Evolutionary conservation across 352 stramenopile genomes (phyloP).

Genomic region (Globisporangium uncinulatum): DNA sequence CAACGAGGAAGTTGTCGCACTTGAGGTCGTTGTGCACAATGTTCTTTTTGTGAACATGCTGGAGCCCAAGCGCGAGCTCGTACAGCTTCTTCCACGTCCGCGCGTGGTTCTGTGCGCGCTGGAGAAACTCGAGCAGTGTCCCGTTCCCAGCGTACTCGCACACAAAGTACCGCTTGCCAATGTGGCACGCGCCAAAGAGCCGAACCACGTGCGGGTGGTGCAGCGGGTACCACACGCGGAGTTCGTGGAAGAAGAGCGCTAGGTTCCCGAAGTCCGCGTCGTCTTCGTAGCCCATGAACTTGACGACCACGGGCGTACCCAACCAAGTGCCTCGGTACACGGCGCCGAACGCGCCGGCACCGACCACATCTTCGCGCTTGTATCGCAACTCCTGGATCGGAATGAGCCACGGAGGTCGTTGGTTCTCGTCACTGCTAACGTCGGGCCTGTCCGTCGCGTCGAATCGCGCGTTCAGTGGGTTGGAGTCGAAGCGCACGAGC

Average conservation of each 20-base stretch:
- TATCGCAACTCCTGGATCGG: not conserved
- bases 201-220: slow-evolving; percentile 5
- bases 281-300: slow-evolving; percentile 2
- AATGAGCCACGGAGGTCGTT: not conserved
- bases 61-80: slow-evolving; percentile 8
- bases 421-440: not conserved
- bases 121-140: not conserved
- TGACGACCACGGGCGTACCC: not conserved
- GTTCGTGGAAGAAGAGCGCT: slow-evolving; percentile 2
- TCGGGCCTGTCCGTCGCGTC: not conserved
- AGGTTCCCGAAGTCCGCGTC: not conserved
- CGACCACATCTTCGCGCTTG: not conserved
- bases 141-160: not conserved
- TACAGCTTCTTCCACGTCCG: slow-evolving; percentile 7
- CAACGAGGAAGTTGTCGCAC: slow-evolving; percentile 7
- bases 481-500: not conserved
- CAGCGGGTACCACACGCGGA: slow-evolving; percentile 4
- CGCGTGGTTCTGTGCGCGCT: not conserved
- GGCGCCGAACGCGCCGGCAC: not conserved
- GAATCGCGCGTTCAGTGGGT: not conserved
- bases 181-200: slow-evolving; percentile 1
- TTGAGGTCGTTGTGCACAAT: not conserved
- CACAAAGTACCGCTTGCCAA: slow-evolving; percentile 3
- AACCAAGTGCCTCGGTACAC: slow-evolving; percentile 4
- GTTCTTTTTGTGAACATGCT: not conserved